Percentiles rank a stretch among this genome's conserved stretches.
Conservation (phyloP, 192 early-diverging fungal species). For the Funneliformis mosseae region DNA sequence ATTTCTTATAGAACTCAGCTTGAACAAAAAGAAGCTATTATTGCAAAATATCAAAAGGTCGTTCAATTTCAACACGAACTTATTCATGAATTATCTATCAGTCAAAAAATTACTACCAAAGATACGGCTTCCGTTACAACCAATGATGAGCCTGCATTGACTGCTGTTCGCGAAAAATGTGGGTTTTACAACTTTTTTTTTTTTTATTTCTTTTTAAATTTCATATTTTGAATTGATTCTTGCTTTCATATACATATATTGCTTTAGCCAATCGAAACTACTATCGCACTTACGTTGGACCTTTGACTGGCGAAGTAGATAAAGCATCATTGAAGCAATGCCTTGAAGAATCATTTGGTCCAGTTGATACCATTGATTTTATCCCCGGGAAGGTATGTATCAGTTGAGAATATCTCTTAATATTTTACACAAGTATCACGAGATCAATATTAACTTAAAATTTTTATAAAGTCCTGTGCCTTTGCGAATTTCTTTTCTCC, state of each 20-base stretch:
- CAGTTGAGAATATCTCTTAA: background rate
- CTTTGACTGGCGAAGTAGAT: background rate
- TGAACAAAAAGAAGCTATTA: slow-evolving; percentile 12
- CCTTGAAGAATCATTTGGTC: slow-evolving; percentile 5
- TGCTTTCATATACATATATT: background rate
- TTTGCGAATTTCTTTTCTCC: slow-evolving; percentile 13
- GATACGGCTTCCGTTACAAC: background rate
- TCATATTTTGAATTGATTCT: background rate
- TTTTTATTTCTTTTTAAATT: background rate
- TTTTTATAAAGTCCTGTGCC: background rate
- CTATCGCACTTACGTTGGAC: slow-evolving; percentile 11
- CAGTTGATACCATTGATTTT: background rate
- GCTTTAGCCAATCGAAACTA: background rate
- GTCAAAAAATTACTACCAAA: background rate
- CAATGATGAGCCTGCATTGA: background rate
- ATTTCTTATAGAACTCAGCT: background rate
- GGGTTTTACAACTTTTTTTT: background rate
- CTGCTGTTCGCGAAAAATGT: background rate
- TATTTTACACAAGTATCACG: background rate
- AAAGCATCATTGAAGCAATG: background rate
- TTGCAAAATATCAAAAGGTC: slow-evolving; percentile 5
- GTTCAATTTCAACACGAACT: background rate
- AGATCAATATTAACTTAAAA: background rate
- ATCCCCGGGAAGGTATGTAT: slow-evolving; percentile 7
- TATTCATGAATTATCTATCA: slow-evolving; percentile 11